These are phyloP conservation scores for Colletotrichum sp. DNA, from an alignment of 2,329 filamentous ascomycete genomes.

Conservation along the genomic window DNA sequence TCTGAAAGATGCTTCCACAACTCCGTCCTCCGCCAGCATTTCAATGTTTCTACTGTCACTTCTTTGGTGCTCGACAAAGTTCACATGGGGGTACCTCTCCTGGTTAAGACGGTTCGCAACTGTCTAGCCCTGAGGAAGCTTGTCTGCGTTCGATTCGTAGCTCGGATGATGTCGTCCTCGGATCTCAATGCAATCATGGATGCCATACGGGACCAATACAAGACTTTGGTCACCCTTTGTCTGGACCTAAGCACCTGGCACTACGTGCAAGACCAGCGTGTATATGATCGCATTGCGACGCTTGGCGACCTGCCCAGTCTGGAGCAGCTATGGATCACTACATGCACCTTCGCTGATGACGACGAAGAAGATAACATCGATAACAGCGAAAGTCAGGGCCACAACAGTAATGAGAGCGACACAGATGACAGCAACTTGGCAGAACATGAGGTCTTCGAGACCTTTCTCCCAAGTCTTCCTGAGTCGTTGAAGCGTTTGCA, in stretches of 20 bases:
- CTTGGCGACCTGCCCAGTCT: not conserved
- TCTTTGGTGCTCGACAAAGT: not conserved
- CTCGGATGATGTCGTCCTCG: not conserved
- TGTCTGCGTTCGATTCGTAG: rapidly evolving
- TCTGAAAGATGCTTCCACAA: not conserved
- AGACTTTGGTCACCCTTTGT: not conserved
- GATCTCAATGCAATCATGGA: not conserved
- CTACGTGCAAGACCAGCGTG: not conserved
- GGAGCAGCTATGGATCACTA: not conserved
- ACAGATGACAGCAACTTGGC: not conserved
- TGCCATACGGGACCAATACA: not conserved
- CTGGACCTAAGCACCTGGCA: not conserved
- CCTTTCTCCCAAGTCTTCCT: not conserved
- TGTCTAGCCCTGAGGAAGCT: not conserved
- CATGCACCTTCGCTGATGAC: not conserved
- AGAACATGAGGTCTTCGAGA: not conserved
- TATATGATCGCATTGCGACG: not conserved
- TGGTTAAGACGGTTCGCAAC: not conserved
- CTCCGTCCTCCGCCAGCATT: rapidly evolving
- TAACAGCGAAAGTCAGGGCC: not conserved
- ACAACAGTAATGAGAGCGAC: not conserved
- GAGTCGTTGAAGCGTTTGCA: not conserved
- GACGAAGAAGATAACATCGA: not conserved
- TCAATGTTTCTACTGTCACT: not conserved
- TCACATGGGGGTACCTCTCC: rapidly evolving